phyloP scores from a whole-genome alignment of 1,139 yeast species.

The Scheffersomyces lignicola region DNA sequence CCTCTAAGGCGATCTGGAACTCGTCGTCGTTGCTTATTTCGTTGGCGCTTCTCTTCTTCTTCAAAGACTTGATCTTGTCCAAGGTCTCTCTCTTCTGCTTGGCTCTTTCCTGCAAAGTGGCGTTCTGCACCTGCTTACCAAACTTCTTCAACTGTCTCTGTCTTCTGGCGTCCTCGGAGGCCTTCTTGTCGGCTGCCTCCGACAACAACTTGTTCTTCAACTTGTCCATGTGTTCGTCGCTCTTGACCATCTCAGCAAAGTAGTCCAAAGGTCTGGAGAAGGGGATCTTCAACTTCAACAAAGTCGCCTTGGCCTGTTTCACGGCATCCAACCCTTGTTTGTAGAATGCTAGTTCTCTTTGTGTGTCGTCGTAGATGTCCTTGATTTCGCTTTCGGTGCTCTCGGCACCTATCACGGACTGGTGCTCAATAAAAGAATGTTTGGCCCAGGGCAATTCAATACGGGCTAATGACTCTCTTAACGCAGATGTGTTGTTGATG shows the following conservation, averaged over 20 bases:
- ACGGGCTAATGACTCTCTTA: slow-evolving; percentile 66
- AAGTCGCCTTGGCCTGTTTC: slow-evolving; percentile 63
- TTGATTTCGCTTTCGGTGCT: slow-evolving; percentile 66
- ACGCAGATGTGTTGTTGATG: slow-evolving; percentile 68
- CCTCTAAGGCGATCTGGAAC: slow-evolving; percentile 81
- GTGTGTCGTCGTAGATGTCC: slow-evolving; percentile 94
- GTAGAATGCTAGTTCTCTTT: slow-evolving; percentile 69
- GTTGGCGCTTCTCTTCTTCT: slow-evolving; percentile 79
- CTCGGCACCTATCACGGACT: slow-evolving; percentile 62
- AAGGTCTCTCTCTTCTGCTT: slow-evolving; percentile 90
- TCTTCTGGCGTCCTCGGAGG: slow-evolving; percentile 89
- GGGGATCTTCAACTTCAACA: slow-evolving; percentile 71
- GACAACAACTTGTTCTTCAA: slow-evolving; percentile 76
- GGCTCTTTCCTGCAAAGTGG: slow-evolving; percentile 91
- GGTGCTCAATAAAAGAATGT: slow-evolving; percentile 81
- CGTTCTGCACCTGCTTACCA: slow-evolving; percentile 96
- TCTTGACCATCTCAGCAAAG: slow-evolving; percentile 98
- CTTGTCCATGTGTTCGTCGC: slow-evolving; percentile 97
- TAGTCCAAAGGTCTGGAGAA: slow-evolving; percentile 93
- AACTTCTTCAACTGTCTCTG: slow-evolving; percentile 95
- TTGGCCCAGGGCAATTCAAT: slow-evolving; percentile 70
- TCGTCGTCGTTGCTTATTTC: slow-evolving; percentile 66
- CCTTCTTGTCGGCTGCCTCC: slow-evolving; percentile 90
- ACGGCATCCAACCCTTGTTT: slow-evolving; percentile 92
- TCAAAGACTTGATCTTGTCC: slow-evolving; percentile 85